A percentile compares a stretch with the other conserved stretches of the same genome.
These are phyloP conservation scores for Singerocomus rubriflavus DNA, from an alignment of 1,284 basidiomycete species.

Conservation along the genomic window DNA sequence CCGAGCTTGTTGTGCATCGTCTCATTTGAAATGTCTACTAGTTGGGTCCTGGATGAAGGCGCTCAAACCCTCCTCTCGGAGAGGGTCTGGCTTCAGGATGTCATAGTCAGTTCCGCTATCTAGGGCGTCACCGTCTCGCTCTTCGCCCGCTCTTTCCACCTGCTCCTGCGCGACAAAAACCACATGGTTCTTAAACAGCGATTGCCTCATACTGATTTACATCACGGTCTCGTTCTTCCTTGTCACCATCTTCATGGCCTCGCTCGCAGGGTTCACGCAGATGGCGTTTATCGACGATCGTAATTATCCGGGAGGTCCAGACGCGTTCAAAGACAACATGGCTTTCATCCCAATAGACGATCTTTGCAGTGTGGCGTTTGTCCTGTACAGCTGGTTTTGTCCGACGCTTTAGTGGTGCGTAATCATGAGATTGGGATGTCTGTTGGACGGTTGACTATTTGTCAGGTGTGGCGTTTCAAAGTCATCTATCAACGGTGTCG, in stretches of 20 bases:
- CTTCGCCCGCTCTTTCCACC: slow-evolving; percentile 13
- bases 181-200: not conserved
- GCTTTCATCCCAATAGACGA: slow-evolving; percentile 20
- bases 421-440: not conserved
- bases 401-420: slow-evolving; percentile 30
- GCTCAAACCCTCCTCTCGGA: not conserved
- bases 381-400: slow-evolving; percentile 23
- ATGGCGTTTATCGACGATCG: slow-evolving; percentile 33
- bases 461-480: slow-evolving; percentile 28
- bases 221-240: slow-evolving; percentile 23
- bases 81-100: slow-evolving; percentile 18
- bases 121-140: slow-evolving; percentile 13
- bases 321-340: slow-evolving; percentile 12
- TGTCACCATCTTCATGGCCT: slow-evolving; percentile 24
- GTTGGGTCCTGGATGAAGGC: slow-evolving; percentile 17
- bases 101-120: slow-evolving; percentile 9
- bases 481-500: not conserved
- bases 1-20: no score
- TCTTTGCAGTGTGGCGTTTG: slow-evolving; percentile 10
- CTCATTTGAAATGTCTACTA: not conserved
- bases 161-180: slow-evolving; percentile 12
- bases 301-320: slow-evolving; percentile 29
- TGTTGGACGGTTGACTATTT: not conserved
- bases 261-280: slow-evolving; percentile 22
- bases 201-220: slow-evolving; percentile 18